phyloP scores from a whole-genome alignment of 176 grass and related monocot genomes.

The Aegilops bicornis region DNA sequence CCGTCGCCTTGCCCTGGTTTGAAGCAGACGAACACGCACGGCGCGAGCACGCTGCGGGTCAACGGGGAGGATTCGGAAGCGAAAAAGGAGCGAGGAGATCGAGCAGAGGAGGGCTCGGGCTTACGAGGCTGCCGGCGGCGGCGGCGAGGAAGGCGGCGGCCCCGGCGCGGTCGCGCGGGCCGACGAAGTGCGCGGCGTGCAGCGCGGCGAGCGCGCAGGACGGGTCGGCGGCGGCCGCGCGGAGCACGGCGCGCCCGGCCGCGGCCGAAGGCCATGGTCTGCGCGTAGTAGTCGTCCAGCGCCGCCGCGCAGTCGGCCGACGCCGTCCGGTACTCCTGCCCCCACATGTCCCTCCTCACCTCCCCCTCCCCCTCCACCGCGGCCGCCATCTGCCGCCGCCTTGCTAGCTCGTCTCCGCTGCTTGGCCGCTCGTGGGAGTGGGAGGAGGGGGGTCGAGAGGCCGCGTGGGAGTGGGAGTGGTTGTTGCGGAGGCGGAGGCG shows the following conservation, averaged over 20 bases:
- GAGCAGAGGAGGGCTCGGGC: background rate
- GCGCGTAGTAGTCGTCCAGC: constrained; percentile 62
- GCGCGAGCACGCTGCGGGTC: background rate
- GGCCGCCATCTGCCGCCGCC: background rate
- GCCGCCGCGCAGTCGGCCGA: constrained; percentile 55
- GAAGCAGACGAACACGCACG: background rate
- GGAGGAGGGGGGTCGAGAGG: background rate
- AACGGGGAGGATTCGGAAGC: background rate
- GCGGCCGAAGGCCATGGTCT: constrained; percentile 46
- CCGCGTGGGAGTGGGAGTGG: background rate
- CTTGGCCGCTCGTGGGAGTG: too few relatives aligned
- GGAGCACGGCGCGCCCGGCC: constrained; percentile 34
- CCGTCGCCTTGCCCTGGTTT: constrained; percentile 35
- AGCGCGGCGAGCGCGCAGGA: constrained; percentile 50
- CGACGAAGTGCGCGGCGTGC: constrained; percentile 50
- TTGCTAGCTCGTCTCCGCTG: background rate
- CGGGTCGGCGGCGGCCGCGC: constrained; percentile 45
- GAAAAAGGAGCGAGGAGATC: background rate
- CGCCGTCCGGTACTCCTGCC: constrained; percentile 54
- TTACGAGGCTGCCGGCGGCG: constrained; percentile 47
- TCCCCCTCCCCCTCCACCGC: background rate
- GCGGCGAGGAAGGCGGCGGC: constrained; percentile 45
- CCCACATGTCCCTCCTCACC: constrained; percentile 55
- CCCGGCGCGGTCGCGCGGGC: constrained; percentile 20
- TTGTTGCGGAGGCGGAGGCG: background rate